Evolutionary conservation across 352 stramenopile species (phyloP).

Genomic region (Phytophthora boehmeriae): DNA sequence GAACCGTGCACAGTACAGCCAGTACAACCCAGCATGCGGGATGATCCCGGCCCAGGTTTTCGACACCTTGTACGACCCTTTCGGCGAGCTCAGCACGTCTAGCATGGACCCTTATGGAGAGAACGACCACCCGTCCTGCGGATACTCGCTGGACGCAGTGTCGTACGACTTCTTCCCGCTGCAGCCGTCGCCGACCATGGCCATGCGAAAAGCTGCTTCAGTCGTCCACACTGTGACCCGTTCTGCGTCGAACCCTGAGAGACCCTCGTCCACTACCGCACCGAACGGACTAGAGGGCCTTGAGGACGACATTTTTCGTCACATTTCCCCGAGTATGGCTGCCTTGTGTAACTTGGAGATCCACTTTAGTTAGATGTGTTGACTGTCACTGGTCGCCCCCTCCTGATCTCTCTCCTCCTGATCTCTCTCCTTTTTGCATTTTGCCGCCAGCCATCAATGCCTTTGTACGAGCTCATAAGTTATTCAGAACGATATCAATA

Average conservation of each 20-base stretch:
- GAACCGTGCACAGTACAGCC: conserved; percentile 28
- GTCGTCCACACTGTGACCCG: conserved; percentile 9
- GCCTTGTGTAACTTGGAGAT: conserved; percentile 54
- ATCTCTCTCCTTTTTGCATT: conserved; percentile 26
- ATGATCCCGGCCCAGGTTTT: conserved; percentile 34
- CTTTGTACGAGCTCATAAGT: conserved; percentile 30
- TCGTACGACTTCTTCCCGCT: conserved; percentile 61
- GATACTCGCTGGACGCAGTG: conserved; percentile 54
- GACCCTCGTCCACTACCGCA: conserved; percentile 8
- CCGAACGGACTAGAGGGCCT: conserved; percentile 33
- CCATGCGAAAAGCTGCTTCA: conserved; percentile 32
- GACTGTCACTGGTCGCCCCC: too few relatives aligned
- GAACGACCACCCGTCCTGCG: conserved; percentile 52
- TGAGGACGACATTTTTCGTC: conserved; percentile 83
- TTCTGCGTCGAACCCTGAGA: conserved; percentile 10
- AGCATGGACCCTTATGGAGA: conserved; percentile 55
- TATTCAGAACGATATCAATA: conserved; percentile 39
- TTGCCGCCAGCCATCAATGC: not conserved
- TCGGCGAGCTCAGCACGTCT: conserved; percentile 41
- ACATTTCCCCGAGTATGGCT: conserved; percentile 88
- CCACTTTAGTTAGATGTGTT: conserved; percentile 29
- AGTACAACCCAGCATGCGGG: conserved; percentile 22
- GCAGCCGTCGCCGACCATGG: conserved; percentile 54
- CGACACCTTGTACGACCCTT: conserved; percentile 49
- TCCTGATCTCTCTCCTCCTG: too few relatives aligned